Conservation (phyloP, 495 filamentous ascomycete species). For the Amphirosellinia nigrospora region DNA sequence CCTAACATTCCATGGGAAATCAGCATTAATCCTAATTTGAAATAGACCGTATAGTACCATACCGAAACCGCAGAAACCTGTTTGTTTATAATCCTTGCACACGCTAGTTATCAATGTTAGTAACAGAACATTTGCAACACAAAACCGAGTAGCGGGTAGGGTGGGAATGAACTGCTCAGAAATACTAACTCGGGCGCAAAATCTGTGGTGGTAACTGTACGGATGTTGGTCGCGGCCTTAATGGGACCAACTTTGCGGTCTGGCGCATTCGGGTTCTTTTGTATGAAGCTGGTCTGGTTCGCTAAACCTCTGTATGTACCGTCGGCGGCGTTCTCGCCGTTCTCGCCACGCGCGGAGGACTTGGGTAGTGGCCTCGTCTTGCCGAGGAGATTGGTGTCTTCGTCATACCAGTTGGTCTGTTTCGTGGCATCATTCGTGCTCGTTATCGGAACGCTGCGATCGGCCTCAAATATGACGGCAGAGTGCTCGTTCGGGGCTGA, state of each 20-base stretch:
- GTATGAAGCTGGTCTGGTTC: constrained; percentile 75
- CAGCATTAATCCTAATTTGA: too few relatives aligned
- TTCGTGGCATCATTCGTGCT: constrained; percentile 90
- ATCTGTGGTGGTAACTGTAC: constrained; percentile 88
- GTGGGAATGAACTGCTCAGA: too few relatives aligned
- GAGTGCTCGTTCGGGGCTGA: constrained; percentile 50
- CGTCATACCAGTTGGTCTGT: constrained; percentile 87
- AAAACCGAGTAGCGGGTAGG: too few relatives aligned
- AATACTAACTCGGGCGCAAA: constrained; percentile 95
- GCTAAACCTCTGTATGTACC: constrained; percentile 80
- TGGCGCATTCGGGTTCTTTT: constrained; percentile 82
- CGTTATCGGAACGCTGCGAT: constrained; percentile 63
- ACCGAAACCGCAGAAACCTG: constrained; percentile 84
- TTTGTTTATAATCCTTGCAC: constrained; percentile 94
- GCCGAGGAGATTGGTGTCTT: constrained; percentile 68
- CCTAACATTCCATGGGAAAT: too few relatives aligned
- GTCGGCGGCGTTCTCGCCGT: constrained; percentile 46
- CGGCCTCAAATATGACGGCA: constrained; percentile 64
- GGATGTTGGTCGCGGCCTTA: constrained; percentile 87
- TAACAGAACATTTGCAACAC: too few relatives aligned
- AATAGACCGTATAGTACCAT: too few relatives aligned
- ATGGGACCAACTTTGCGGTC: constrained; percentile 77
- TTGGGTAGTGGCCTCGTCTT: constrained; percentile 56
- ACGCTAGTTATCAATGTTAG: too few relatives aligned
- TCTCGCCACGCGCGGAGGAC: constrained; percentile 31